Evolutionary conservation across 1,139 yeast genomes (phyloP).

Genomic region (Debaryomyces sp.): DNA sequence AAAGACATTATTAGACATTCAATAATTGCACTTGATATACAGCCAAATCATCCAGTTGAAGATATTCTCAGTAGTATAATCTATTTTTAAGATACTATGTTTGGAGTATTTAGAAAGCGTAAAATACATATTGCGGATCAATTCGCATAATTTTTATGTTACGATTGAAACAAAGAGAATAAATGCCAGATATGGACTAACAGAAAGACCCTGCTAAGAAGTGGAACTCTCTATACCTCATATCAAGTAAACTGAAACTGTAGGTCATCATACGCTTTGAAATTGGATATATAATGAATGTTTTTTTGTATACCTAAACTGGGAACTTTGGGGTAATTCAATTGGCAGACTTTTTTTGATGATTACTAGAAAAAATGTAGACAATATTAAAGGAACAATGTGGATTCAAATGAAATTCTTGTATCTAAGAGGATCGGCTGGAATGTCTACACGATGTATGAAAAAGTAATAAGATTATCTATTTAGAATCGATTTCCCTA

Average conservation of each 20-base stretch:
- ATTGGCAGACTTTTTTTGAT: too few species aligned
- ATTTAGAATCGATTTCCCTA: not conserved
- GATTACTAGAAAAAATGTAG: too few species aligned
- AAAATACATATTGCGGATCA: not conserved
- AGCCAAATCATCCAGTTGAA: not conserved
- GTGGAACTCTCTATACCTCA: not conserved
- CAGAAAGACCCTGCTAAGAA: not conserved
- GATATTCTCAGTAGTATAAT: not conserved
- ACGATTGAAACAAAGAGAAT: not conserved
- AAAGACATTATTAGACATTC: not conserved
- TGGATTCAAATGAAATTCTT: too few species aligned
- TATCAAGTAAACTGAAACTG: not conserved
- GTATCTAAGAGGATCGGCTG: not conserved
- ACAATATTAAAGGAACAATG: too few species aligned
- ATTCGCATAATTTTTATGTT: conserved; percentile 4
- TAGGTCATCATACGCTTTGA: too few species aligned
- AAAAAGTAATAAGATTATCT: not conserved
- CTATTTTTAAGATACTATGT: not conserved
- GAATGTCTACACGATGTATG: not conserved
- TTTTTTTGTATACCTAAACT: too few species aligned
- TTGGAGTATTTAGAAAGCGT: not conserved
- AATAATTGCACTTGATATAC: not conserved
- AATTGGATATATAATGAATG: too few species aligned
- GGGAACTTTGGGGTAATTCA: too few species aligned
- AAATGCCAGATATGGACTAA: not conserved